phyloP scores from a whole-genome alignment of 78 protist species.

The Bigelowiella natans region DNA sequence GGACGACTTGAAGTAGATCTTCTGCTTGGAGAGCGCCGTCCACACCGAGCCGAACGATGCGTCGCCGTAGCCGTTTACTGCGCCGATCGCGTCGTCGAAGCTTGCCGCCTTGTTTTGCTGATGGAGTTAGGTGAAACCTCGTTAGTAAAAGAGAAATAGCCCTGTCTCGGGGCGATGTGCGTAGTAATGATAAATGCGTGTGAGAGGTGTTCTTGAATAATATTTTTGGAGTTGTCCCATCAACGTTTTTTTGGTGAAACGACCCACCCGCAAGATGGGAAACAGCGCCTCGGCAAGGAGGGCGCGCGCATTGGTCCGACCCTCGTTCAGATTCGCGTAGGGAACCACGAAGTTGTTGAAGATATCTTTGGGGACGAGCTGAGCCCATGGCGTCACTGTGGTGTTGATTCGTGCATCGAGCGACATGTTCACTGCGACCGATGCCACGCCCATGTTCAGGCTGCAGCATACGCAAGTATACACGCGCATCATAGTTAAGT shows the following conservation, averaged over 20 bases:
- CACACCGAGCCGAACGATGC: too few species aligned
- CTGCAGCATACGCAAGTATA: too few species aligned
- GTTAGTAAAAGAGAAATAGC: neutral
- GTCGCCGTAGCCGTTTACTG: too few species aligned
- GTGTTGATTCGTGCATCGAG: too few species aligned
- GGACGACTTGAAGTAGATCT: too few species aligned
- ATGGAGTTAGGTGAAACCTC: neutral
- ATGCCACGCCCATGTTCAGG: too few species aligned
- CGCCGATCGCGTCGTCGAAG: too few species aligned
- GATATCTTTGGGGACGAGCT: neutral
- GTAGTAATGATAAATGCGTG: neutral
- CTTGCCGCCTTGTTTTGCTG: neutral
- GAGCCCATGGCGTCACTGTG: too few species aligned
- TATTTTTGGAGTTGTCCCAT: neutral
- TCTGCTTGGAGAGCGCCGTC: too few species aligned
- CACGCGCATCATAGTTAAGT: too few species aligned
- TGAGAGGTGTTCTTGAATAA: neutral
- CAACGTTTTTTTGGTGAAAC: neutral
- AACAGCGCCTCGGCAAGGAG: neutral
- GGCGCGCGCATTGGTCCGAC: slow-evolving; percentile 3
- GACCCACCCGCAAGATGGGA: neutral
- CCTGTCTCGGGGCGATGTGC: neutral
- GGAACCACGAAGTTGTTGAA: neutral
- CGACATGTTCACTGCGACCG: too few species aligned
- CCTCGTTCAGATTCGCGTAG: slow-evolving; percentile 3